phyloP scores from a whole-genome alignment of 1,284 basidiomycete genomes.

The Gymnopus androsaceus region DNA sequence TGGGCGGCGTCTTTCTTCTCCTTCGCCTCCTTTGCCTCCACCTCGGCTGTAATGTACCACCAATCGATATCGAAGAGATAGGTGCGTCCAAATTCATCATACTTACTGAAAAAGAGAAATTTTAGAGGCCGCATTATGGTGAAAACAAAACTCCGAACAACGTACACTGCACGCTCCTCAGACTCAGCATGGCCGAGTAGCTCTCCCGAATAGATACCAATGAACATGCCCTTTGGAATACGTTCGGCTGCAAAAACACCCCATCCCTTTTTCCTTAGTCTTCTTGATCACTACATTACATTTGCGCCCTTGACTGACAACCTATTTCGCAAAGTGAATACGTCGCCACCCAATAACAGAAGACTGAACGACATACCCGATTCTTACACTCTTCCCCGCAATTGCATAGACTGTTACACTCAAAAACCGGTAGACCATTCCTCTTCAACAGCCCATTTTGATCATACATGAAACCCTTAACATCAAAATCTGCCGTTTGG shows the following conservation, averaged over 20 bases:
- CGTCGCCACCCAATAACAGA: not conserved
- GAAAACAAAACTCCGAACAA: constrained; percentile 16
- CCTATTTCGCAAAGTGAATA: no score
- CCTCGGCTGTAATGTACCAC: constrained; percentile 51
- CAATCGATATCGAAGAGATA: constrained; percentile 87
- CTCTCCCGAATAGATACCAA: constrained; percentile 88
- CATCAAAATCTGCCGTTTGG: constrained; percentile 33
- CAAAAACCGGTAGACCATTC: constrained; percentile 71
- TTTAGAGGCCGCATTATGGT: not conserved
- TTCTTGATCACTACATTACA: constrained; percentile 63
- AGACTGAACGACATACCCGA: constrained; percentile 53
- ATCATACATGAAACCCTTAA: constrained; percentile 68
- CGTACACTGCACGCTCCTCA: constrained; percentile 69
- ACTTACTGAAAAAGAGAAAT: constrained; percentile 48
- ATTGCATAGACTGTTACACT: constrained; percentile 82
- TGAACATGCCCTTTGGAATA: constrained; percentile 71
- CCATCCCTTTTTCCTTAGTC: constrained; percentile 80
- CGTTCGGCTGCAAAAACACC: constrained; percentile 69
- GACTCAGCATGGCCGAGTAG: constrained; percentile 68
- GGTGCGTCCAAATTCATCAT: constrained; percentile 77
- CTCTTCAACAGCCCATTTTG: constrained; percentile 52
- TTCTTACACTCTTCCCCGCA: constrained; percentile 84
- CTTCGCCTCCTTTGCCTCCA: not conserved
- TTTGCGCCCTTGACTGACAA: constrained; percentile 80
- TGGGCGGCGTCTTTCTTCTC: constrained; percentile 29